Evolutionary conservation across 768 basidiomycete genomes (phyloP).

Genomic region (Rhodocollybia butyracea): DNA sequence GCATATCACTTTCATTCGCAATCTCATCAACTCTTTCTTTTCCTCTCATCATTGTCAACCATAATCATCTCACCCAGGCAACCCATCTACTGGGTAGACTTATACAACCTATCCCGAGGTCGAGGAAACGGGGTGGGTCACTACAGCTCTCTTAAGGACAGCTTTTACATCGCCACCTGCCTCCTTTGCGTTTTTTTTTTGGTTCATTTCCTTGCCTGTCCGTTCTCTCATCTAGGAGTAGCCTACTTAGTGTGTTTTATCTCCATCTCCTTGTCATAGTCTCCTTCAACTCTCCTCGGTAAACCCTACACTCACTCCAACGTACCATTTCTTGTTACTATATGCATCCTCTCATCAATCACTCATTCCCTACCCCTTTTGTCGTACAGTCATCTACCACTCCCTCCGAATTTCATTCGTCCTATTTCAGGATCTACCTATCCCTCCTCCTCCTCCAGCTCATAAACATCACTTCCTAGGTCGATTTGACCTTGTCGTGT

Average conservation of each 20-base stretch:
- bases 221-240: neutral
- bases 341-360: slow-evolving; percentile 50
- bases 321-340: slow-evolving; percentile 35
- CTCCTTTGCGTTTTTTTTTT: slow-evolving; percentile 1
- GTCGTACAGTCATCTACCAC: slow-evolving; percentile 38
- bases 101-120: slow-evolving; percentile 40
- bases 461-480: neutral
- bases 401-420: neutral
- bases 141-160: slow-evolving; percentile 9
- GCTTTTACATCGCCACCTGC: slow-evolving; percentile 5
- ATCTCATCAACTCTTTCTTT: slow-evolving; percentile 20
- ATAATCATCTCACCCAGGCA: slow-evolving; percentile 35
- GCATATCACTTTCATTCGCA: slow-evolving; percentile 68
- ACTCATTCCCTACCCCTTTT: slow-evolving; percentile 36
- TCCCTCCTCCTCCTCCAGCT: slow-evolving; percentile 43
- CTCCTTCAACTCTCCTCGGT: neutral
- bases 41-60: neutral
- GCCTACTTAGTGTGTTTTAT: neutral
- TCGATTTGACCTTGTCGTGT: slow-evolving; percentile 28
- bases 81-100: slow-evolving; percentile 47
- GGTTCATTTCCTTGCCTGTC: neutral
- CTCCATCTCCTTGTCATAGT: neutral
- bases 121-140: neutral
- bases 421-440: neutral
- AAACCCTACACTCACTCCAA: slow-evolving; percentile 6